phyloP scores from a whole-genome alignment of 768 basidiomycete genomes.

The Tephrocybe sp. region DNA sequence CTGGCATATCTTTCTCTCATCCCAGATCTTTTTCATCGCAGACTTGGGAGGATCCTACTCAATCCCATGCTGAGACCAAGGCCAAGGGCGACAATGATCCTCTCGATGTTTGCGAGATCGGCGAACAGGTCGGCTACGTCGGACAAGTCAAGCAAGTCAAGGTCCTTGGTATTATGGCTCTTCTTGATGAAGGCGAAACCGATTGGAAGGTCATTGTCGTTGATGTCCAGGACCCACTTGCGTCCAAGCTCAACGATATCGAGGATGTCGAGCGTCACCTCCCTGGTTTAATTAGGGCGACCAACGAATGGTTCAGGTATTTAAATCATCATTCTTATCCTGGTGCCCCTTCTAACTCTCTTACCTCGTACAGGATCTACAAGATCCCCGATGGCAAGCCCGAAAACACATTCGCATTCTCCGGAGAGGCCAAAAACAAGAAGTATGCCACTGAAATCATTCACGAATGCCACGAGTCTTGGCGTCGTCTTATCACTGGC shows the following conservation, averaged over 20 bases:
- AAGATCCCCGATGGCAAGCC: constrained; percentile 96
- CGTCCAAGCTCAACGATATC: constrained; percentile 95
- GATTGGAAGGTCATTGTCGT: constrained; percentile 99
- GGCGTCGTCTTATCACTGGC: constrained; percentile 89
- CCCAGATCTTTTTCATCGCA: constrained; percentile 29
- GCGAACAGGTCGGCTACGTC: constrained; percentile 95
- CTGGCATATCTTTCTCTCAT: background rate
- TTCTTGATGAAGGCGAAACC: constrained; percentile 98
- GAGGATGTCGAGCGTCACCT: constrained; percentile 99
- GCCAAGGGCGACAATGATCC: constrained; percentile 99
- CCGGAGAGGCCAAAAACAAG: constrained; percentile 99
- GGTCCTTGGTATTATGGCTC: constrained; percentile 99
- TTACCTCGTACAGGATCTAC: constrained; percentile 68
- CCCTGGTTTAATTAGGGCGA: constrained; percentile 93
- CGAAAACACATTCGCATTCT: constrained; percentile 99
- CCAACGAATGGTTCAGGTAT: constrained; percentile 98
- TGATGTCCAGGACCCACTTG: constrained; percentile 93
- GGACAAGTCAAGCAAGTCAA: constrained; percentile 99
- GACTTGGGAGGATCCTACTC: constrained; percentile 97
- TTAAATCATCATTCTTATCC: constrained; percentile 12
- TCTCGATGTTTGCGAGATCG: constrained; percentile 99
- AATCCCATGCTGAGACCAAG: constrained; percentile 93
- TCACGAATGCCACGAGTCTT: constrained; percentile 98
- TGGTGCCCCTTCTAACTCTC: constrained; percentile 1
- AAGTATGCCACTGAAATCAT: constrained; percentile 99